These are phyloP conservation scores for Erythrobasidium yunnanense DNA, from an alignment of 768 basidiomycete species.

Conservation along the genomic window DNA sequence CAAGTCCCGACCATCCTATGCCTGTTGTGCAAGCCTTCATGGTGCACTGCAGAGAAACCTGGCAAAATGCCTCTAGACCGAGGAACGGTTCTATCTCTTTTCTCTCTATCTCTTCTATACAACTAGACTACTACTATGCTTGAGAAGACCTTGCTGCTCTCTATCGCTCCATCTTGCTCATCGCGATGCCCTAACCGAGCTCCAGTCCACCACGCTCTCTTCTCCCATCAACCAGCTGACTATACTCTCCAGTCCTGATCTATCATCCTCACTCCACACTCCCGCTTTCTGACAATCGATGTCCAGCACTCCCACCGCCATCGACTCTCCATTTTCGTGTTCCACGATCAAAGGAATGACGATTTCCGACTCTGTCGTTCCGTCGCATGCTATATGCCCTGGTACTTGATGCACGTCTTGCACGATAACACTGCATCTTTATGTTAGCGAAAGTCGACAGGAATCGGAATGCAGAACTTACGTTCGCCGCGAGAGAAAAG, in stretches of 20 bases:
- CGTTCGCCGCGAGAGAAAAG: slow-evolving; percentile 10
- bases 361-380: slow-evolving; percentile 77
- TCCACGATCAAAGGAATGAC: slow-evolving; percentile 56
- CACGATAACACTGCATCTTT: slow-evolving; percentile 1
- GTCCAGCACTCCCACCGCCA: slow-evolving; percentile 53
- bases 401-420: slow-evolving; percentile 63
- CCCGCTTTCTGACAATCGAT: slow-evolving; percentile 64
- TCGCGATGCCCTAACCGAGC: too few relatives aligned
- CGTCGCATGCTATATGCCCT: slow-evolving; percentile 91
- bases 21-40: too few relatives aligned
- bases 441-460: neutral
- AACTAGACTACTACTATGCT: too few relatives aligned
- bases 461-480: neutral
- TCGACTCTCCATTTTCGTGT: too few relatives aligned
- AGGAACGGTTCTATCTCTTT: too few relatives aligned
- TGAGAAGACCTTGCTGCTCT: too few relatives aligned
- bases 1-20: too few relatives aligned
- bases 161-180: too few relatives aligned
- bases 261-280: slow-evolving; percentile 70
- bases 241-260: slow-evolving; percentile 63
- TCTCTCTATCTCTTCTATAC: too few relatives aligned
- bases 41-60: too few relatives aligned
- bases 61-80: too few relatives aligned
- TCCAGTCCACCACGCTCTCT: slow-evolving; percentile 30
- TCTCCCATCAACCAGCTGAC: slow-evolving; percentile 39